Conservation (phyloP, 106 monocot species). For the Acorus calamus region DNA sequence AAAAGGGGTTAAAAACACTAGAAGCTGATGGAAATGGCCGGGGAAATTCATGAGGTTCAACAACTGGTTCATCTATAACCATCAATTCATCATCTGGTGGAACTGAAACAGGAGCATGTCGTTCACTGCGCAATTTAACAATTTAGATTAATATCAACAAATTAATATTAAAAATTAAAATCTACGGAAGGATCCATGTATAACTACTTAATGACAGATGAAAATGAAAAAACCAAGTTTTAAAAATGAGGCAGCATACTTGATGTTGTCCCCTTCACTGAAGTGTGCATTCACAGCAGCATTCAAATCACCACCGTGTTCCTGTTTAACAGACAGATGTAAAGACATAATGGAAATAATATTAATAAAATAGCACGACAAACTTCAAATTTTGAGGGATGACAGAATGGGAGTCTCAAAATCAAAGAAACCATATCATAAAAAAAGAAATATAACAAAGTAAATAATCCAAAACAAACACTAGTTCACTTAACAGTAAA, state of each 20-base stretch:
- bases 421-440: too few species aligned
- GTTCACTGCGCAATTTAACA: conserved; percentile 29
- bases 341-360: neutral
- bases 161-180: too few species aligned
- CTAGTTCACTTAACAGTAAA: too few species aligned
- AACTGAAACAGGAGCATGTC: conserved; percentile 5
- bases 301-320: conserved; percentile 68
- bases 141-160: too few species aligned
- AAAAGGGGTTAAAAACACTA: conserved; percentile 45
- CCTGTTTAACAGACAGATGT: conserved; percentile 22
- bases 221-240: neutral
- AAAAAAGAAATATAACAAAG: too few species aligned
- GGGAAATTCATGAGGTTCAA: conserved; percentile 20
- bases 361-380: too few species aligned
- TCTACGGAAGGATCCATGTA: too few species aligned
- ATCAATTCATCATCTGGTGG: conserved; percentile 41
- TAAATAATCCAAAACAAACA: too few species aligned
- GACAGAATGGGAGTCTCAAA: too few species aligned
- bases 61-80: conserved; percentile 40
- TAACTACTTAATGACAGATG: neutral
- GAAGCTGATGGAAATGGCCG: conserved; percentile 23
- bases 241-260: conserved; percentile 25
- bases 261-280: conserved; percentile 51
- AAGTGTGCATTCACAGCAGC: conserved; percentile 81
- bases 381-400: too few species aligned